phyloP scores from a whole-genome alignment of 1,284 basidiomycete genomes.

The Cryptococcus floricola region DNA sequence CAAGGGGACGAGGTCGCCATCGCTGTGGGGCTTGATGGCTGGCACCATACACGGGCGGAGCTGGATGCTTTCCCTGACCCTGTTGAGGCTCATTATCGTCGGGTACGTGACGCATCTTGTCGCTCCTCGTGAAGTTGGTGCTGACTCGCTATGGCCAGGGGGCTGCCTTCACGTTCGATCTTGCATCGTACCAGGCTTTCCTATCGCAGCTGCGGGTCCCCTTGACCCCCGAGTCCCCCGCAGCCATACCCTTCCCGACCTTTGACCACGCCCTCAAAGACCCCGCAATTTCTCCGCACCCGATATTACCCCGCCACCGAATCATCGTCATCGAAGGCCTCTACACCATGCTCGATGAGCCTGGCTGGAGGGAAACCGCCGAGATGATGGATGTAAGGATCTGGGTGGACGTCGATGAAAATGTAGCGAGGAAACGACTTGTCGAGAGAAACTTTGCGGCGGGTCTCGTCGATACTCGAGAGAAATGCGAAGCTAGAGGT shows the following conservation, averaged over 20 bases:
- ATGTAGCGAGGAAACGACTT: conserved; percentile 62
- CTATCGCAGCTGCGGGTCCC: conserved; percentile 60
- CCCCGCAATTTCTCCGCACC: conserved; percentile 51
- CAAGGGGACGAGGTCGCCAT: conserved; percentile 34
- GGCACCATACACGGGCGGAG: conserved; percentile 50
- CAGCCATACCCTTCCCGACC: conserved; percentile 38
- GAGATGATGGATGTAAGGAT: conserved; percentile 70
- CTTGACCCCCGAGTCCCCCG: conserved; percentile 54
- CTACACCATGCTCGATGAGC: conserved; percentile 67
- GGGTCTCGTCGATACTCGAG: conserved; percentile 24
- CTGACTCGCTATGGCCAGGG: conserved; percentile 28
- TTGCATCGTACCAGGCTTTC: conserved; percentile 64
- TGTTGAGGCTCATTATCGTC: conserved; percentile 25
- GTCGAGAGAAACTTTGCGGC: conserved; percentile 52
- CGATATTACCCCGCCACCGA: conserved; percentile 61
- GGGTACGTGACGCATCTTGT: conserved; percentile 48
- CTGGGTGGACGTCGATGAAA: conserved; percentile 64
- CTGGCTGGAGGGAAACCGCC: conserved; percentile 69
- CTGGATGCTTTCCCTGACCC: conserved; percentile 42
- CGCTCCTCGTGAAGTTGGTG: background rate
- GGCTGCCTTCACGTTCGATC: conserved; percentile 52
- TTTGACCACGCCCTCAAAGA: conserved; percentile 56
- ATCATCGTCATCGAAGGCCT: conserved; percentile 80
- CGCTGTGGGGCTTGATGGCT: conserved; percentile 54
- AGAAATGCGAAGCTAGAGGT: conserved; percentile 29